Evolutionary conservation across 176 grass and related monocot genomes (phyloP).

Genomic region (Rhynchospora breviuscula): DNA sequence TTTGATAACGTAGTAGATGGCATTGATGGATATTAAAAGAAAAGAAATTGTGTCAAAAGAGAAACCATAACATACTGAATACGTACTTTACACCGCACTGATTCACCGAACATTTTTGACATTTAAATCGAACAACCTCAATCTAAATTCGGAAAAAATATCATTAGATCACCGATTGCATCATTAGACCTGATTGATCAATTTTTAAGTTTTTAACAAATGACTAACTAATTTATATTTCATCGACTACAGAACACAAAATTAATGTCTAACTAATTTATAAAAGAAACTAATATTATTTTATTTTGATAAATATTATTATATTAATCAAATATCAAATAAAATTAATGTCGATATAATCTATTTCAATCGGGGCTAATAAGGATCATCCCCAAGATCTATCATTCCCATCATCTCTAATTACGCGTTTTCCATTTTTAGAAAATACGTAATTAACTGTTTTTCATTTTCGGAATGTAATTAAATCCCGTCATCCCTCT

Average conservation of each 20-base stretch:
- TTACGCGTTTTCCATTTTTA: too few species aligned
- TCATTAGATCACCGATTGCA: too few species aligned
- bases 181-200: neutral
- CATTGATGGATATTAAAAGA: too few species aligned
- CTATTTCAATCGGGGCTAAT: too few species aligned
- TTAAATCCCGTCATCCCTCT: too few species aligned
- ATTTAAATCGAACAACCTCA: neutral
- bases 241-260: neutral
- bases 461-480: too few species aligned
- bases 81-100: neutral
- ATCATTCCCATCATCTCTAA: too few species aligned
- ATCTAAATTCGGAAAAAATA: too few species aligned
- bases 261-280: neutral
- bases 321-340: neutral
- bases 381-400: too few species aligned
- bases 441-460: too few species aligned
- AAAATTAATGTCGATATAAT: neutral
- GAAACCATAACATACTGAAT: neutral
- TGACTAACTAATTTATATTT: neutral
- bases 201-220: neutral
- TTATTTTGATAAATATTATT: neutral
- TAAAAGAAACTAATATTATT: neutral
- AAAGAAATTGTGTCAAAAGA: neutral
- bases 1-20: too few species aligned
- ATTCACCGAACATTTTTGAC: neutral